Percentiles rank a stretch among this genome's conserved stretches.
Evolutionary conservation across 768 basidiomycete species (phyloP).

Genomic region (Plicaturopsis crispa): DNA sequence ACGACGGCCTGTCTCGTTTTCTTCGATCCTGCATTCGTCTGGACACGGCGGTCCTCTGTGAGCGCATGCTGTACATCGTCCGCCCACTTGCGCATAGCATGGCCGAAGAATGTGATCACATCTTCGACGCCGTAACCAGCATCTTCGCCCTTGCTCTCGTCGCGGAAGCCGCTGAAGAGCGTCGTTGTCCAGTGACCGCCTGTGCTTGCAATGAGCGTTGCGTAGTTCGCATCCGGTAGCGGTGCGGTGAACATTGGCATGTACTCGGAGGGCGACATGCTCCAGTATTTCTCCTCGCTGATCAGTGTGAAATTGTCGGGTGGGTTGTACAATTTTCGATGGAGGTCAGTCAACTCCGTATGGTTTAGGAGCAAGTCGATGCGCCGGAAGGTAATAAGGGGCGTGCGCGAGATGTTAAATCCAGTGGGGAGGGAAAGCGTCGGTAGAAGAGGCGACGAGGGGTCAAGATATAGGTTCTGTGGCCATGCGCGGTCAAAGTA

Average conservation of each 20-base stretch:
- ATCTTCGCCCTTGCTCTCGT: slow-evolving; percentile 19
- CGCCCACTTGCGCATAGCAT: slow-evolving; percentile 53
- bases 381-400: slow-evolving; percentile 59
- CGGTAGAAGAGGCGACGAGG: slow-evolving; percentile 40
- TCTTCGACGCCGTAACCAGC: slow-evolving; percentile 42
- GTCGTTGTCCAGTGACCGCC: slow-evolving; percentile 66
- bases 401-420: slow-evolving; percentile 50
- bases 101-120: slow-evolving; percentile 49
- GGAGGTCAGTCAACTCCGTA: slow-evolving; percentile 39
- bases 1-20: slow-evolving; percentile 40
- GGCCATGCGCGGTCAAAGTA: slow-evolving; percentile 60
- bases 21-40: slow-evolving; percentile 1
- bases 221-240: slow-evolving; percentile 44
- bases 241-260: slow-evolving; percentile 39
- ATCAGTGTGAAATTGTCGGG: slow-evolving; percentile 34
- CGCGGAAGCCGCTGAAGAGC: slow-evolving; percentile 34
- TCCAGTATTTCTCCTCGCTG: slow-evolving; percentile 49
- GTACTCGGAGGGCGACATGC: slow-evolving; percentile 44
- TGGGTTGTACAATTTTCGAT: slow-evolving; percentile 27
- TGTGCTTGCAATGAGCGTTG: slow-evolving; percentile 55
- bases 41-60: slow-evolving; percentile 20
- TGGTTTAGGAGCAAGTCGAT: slow-evolving; percentile 50
- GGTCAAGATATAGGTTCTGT: slow-evolving; percentile 55
- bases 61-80: slow-evolving; percentile 39
- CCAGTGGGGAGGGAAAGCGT: slow-evolving; percentile 36